Base-by-base conservation (phyloP, 768 basidiomycete genomes). In the Cantharellus cinnabarinus region DNA sequence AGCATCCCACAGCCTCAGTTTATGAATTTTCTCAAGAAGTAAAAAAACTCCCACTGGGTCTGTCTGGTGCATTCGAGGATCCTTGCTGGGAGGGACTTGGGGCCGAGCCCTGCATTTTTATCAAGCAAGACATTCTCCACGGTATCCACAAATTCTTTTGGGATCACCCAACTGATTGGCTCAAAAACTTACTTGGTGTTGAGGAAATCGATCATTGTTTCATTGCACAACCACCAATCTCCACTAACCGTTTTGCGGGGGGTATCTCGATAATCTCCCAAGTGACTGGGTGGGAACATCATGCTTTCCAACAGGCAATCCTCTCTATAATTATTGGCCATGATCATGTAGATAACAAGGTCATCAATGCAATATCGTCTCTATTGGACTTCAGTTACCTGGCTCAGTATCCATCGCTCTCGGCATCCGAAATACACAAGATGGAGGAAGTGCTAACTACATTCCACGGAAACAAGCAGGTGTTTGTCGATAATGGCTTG, bases 71-170 rank as follows among this genome's bases (percentile, higher is more conserved):
- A 72, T 71, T 57, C 71, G 70, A 0, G 63, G 57, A 41, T 68
- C 70, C 57, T 50, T 58, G 10, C 64, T 71, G 4, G n/a, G 53
- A 0, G 64, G 67, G 2, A 60, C 66, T 3, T 14, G 63, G 20
- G 63, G 64, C 10, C 69, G 69, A 7, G 3, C 14, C 50, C 41
- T n/a, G 54, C 42, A 4, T 29, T 38, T 7, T 50, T 4, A 75
- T 73, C 7, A 76, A 75, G 62, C 76, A 76, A 75, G 53, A 50
- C 0, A 62, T 73, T 42, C 62, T 76, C 5, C 75, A 73, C 0
- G 20, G 20, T 29, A 29, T 29, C 20, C 20, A 29, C 20, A 29
- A 29, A 1, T 29, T 29, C 20, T 29, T 40, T 0, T 68, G 20
- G 20, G 20, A 29, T 29, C 20, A 29, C 20, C 20, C 20, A 29